phyloP scores from a whole-genome alignment of 2,329 filamentous ascomycete species.

The Diplodia sapinea region DNA sequence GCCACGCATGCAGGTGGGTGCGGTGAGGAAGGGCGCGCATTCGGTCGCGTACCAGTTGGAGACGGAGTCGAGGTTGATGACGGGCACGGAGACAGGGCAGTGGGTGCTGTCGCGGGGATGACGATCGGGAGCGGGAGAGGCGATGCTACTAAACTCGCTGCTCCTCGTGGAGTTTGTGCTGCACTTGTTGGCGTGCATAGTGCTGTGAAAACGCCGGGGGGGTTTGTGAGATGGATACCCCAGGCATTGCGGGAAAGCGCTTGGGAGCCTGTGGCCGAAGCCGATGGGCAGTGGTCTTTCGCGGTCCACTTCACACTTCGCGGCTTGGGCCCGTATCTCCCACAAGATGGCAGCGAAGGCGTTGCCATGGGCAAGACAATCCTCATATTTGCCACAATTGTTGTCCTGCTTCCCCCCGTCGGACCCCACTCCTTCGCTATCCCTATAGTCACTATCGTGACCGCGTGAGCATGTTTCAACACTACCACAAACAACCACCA shows the following conservation, averaged over 20 bases:
- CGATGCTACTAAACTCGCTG: neutral
- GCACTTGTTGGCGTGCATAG: constrained; percentile 26
- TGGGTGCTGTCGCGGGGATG: constrained; percentile 34
- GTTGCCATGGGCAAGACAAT: constrained; percentile 45
- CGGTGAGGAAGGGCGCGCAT: constrained; percentile 42
- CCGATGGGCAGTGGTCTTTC: constrained; percentile 40
- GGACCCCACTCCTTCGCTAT: too few species aligned
- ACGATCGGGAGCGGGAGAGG: constrained; percentile 30
- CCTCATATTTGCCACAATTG: constrained; percentile 39
- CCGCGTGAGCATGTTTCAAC: constrained; percentile 36
- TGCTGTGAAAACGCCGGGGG: constrained; percentile 19
- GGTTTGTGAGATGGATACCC: neutral
- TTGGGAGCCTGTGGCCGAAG: constrained; percentile 39
- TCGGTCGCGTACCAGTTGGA: constrained; percentile 43
- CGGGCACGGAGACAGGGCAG: constrained; percentile 36
- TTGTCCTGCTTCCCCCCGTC: constrained; percentile 23
- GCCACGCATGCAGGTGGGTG: constrained; percentile 35
- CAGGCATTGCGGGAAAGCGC: constrained; percentile 7
- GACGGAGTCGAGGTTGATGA: constrained; percentile 37
- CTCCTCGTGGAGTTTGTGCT: neutral
- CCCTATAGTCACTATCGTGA: neutral
- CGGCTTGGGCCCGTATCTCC: constrained; percentile 45
- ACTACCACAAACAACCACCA: constrained; percentile 50
- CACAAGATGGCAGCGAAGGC: constrained; percentile 51
- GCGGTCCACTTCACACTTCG: constrained; percentile 36